phyloP scores from a whole-genome alignment of 225 moss, liverwort and hornwort genomes.

The Rhytidiadelphus loreus region DNA sequence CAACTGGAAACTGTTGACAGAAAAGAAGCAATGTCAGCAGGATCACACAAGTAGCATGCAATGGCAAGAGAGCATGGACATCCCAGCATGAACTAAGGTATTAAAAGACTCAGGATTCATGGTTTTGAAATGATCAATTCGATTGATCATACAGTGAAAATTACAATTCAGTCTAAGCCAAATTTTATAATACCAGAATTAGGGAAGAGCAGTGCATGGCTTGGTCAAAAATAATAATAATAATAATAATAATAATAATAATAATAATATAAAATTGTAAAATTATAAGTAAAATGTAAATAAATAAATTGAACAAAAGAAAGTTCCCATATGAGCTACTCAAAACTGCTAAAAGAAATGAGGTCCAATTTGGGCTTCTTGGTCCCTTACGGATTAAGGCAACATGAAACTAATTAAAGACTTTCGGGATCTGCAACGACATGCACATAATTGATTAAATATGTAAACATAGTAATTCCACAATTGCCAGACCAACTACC shows the following conservation, averaged over 20 bases:
- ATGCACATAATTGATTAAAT: neutral
- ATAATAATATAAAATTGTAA: neutral
- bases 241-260: neutral
- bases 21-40: neutral
- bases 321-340: neutral
- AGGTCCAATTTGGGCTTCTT: neutral
- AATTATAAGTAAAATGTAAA: neutral
- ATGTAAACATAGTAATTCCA: neutral
- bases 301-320: neutral
- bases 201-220: neutral
- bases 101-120: neutral
- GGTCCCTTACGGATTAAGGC: neutral
- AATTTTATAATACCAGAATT: neutral
- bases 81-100: neutral
- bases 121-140: neutral
- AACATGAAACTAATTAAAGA: neutral
- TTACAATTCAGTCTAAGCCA: neutral
- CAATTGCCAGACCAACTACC: constrained; percentile 39
- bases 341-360: neutral
- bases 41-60: neutral
- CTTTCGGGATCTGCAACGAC: neutral
- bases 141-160: neutral
- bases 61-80: neutral
- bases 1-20: constrained; percentile 69
- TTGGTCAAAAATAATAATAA: neutral